Conservation (phyloP, 306 rosid genomes). For the Acacia confusa region DNA sequence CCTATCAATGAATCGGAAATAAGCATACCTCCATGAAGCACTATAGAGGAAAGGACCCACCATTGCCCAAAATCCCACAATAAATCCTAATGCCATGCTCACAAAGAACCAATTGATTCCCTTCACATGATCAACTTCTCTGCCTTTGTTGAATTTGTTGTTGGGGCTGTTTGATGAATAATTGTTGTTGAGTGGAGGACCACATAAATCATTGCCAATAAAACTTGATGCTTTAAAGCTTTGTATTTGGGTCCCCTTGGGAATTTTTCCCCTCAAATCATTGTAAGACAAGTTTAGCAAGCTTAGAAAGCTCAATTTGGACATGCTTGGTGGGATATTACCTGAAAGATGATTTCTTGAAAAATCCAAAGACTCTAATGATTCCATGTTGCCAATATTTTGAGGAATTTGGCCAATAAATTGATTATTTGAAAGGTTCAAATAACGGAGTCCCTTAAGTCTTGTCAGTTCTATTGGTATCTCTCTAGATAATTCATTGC, state of each 20-base stretch:
- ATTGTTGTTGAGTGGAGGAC: background rate
- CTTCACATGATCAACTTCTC: background rate
- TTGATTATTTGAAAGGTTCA: background rate
- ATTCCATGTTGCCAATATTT: background rate
- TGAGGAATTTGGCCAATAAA: background rate
- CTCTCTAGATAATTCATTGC: background rate
- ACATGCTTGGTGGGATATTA: background rate
- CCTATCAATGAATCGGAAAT: background rate
- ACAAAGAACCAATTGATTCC: background rate
- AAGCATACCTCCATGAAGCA: background rate
- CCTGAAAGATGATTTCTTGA: background rate
- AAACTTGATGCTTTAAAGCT: background rate
- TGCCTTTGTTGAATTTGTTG: background rate
- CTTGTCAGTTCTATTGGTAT: background rate
- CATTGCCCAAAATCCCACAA: background rate
- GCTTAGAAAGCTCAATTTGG: background rate
- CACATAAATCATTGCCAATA: background rate
- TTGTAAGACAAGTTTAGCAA: background rate
- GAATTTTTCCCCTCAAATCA: background rate
- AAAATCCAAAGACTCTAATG: background rate
- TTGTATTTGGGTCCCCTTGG: background rate
- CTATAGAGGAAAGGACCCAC: background rate
- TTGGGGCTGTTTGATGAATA: background rate
- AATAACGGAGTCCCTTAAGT: background rate
- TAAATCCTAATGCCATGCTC: background rate